Percentiles rank a stretch among this genome's conserved stretches.
These are phyloP conservation scores for Apiospora rasikravindrae DNA, from an alignment of 2,329 filamentous ascomycete species.

Conservation along the genomic window DNA sequence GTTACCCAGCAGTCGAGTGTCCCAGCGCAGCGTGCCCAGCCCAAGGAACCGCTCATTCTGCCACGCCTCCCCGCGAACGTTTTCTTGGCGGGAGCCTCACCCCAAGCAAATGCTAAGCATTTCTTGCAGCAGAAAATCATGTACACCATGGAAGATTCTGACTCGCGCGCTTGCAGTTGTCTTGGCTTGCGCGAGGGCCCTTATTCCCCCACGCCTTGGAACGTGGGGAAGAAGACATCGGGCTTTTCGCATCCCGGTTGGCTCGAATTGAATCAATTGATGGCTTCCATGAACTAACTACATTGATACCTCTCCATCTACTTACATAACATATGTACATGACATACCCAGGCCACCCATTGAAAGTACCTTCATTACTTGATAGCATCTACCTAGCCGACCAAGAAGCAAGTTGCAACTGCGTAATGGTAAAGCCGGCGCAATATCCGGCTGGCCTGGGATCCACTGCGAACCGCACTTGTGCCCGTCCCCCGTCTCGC, in stretches of 20 bases:
- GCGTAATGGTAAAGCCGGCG: background rate
- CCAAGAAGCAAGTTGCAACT: background rate
- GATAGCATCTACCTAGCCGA: too few species aligned
- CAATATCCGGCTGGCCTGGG: background rate
- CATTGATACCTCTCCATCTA: background rate
- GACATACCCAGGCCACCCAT: too few species aligned
- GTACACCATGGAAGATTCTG: background rate
- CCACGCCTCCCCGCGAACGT: background rate
- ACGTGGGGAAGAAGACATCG: background rate
- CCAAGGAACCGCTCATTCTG: background rate
- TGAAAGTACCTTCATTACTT: background rate
- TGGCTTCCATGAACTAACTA: background rate
- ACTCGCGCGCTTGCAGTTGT: slow-evolving; percentile 1
- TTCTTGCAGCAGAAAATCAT: slow-evolving; percentile 6
- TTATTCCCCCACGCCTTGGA: background rate
- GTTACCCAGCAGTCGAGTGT: background rate
- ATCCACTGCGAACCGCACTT: background rate
- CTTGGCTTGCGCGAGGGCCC: slow-evolving; percentile 11
- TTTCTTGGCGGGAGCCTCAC: slow-evolving; percentile 13
- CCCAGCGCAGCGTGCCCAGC: background rate
- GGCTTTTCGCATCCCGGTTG: background rate
- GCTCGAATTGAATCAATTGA: background rate
- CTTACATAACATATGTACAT: too few species aligned
- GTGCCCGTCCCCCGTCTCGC: slow-evolving; percentile 3
- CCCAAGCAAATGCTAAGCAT: slow-evolving; percentile 10